Base-by-base conservation (phyloP, 371 early-diverging fungal species). In the Syncephalastrum sp. region DNA sequence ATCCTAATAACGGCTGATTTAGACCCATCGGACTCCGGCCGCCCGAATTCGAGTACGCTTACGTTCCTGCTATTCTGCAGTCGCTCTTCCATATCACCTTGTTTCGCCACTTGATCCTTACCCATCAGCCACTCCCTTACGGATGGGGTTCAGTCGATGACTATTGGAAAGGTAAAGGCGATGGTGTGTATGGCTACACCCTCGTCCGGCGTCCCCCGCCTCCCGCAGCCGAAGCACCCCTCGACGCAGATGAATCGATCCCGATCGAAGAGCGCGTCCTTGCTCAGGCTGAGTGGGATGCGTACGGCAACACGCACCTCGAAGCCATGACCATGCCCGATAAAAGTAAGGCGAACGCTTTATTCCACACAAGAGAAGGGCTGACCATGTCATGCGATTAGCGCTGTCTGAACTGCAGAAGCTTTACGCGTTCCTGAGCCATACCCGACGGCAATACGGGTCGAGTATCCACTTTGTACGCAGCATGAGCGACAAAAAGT, bases 1-100 rank as follows among this genome's bases (percentile, higher is more conserved):
- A 14, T 14, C 4, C 45, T 46, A 21, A 24, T 19, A n/a, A n/a
- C 47, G 19, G 4, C 33, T 24, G n/a, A 3, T 17, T 17, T 57
- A 77, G 78, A 42, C 74, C 75, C 13, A 59, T 75, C 42, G 79
- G 75, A 10, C 53, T 78, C 29, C 60, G 79, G 8, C 79, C 79
- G 21, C 79, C 79, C 14, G 57, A 64, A 0, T 74, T 68, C 23
- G 59, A 70, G 23, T 74, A 65, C 33, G 53, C 70, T 3, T 75
- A 68, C 62, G 54, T 65, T 5, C 75, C 80, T 19, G 47, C 67
- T 0, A 10, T 79, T 15, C 14, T 79, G 1, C 77, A 72, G 57
- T 59, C 75, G 2, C 55, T 79, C 29, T 79, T 66, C 58, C 70
- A 76, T 49, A 57, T 79, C 12, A 57, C 65, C 10, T 38, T 65